phyloP scores from a whole-genome alignment of 2,329 filamentous ascomycete species.

The Apiospora saccharicola region DNA sequence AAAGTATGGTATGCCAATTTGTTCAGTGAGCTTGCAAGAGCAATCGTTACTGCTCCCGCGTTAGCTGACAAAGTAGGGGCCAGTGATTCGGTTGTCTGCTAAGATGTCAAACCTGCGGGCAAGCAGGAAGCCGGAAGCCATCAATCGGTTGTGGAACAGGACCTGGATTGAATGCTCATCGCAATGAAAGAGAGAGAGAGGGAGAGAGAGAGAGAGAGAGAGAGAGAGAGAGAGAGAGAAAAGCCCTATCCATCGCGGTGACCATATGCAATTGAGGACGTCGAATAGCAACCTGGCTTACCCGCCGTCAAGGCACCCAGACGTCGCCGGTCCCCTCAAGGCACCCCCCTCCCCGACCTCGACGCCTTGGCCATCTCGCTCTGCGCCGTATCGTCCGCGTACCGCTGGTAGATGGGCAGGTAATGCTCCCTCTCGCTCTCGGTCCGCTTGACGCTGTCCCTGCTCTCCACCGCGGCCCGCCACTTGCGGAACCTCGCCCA shows the following conservation, averaged over 20 bases:
- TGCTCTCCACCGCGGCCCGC: constrained; percentile 53
- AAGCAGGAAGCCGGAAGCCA: too few relatives aligned
- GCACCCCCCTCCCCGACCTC: constrained; percentile 58
- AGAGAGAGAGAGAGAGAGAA: too few relatives aligned
- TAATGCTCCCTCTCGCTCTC: constrained; percentile 62
- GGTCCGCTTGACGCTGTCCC: constrained; percentile 60
- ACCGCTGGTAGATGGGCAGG: constrained; percentile 60
- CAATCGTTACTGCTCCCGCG: neutral
- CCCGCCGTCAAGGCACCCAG: too few relatives aligned
- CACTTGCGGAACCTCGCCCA: constrained; percentile 63
- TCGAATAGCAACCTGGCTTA: too few relatives aligned
- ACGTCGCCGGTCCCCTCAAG: constrained; percentile 42
- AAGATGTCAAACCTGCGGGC: neutral
- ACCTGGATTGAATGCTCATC: too few relatives aligned
- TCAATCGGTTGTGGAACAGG: too few relatives aligned
- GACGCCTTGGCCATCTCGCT: constrained; percentile 53
- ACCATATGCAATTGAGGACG: too few relatives aligned
- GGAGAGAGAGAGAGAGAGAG: too few relatives aligned
- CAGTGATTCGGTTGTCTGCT: neutral
- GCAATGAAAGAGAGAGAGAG: too few relatives aligned
- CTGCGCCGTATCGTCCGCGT: constrained; percentile 53
- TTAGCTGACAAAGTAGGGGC: neutral
- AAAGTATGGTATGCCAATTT: neutral
- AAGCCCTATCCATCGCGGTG: too few relatives aligned
- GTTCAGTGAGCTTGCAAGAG: neutral